Conservation (phyloP, 2,329 filamentous ascomycete genomes). For the Calonectria crousiana region DNA sequence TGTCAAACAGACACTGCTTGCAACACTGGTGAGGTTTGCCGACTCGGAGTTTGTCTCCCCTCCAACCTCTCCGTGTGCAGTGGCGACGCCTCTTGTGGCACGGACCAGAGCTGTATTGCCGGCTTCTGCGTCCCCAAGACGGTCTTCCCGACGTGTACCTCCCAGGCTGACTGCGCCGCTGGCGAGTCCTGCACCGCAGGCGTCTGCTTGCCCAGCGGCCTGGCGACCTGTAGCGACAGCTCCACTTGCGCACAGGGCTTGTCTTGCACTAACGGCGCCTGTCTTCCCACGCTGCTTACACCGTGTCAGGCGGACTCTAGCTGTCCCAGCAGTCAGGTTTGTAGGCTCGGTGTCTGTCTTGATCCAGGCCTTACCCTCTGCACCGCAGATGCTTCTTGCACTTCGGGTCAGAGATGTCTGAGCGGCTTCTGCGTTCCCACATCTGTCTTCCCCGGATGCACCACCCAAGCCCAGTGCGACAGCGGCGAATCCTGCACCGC, state of each 20-base stretch:
- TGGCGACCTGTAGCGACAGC: not conserved
- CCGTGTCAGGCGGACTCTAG: not conserved
- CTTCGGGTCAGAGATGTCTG: not conserved
- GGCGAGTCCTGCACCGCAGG: not conserved
- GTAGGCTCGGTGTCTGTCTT: constrained; percentile 10
- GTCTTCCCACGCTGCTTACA: constrained; percentile 5
- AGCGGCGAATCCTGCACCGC: not conserved
- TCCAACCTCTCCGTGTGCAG: not conserved
- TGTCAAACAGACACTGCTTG: not conserved
- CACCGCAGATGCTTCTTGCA: not conserved
- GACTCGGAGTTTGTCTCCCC: constrained; percentile 14
- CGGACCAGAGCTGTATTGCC: not conserved
- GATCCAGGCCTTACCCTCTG: not conserved
- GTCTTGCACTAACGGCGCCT: constrained; percentile 8
- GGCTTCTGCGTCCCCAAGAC: not conserved
- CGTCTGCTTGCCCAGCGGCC: constrained; percentile 6
- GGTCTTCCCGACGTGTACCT: not conserved
- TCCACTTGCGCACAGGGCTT: not conserved
- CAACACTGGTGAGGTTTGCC: not conserved
- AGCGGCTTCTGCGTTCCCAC: constrained; percentile 12
- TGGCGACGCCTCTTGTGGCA: not conserved
- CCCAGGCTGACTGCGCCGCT: not conserved
- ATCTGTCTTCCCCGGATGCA: not conserved
- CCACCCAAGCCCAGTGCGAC: not conserved
- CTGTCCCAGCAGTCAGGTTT: not conserved